A percentile compares a stretch with the other conserved stretches of the same genome.
These are phyloP conservation scores for Ascochyta clinopodiicola DNA, from an alignment of 2,329 filamentous ascomycete species.

Conservation along the genomic window DNA sequence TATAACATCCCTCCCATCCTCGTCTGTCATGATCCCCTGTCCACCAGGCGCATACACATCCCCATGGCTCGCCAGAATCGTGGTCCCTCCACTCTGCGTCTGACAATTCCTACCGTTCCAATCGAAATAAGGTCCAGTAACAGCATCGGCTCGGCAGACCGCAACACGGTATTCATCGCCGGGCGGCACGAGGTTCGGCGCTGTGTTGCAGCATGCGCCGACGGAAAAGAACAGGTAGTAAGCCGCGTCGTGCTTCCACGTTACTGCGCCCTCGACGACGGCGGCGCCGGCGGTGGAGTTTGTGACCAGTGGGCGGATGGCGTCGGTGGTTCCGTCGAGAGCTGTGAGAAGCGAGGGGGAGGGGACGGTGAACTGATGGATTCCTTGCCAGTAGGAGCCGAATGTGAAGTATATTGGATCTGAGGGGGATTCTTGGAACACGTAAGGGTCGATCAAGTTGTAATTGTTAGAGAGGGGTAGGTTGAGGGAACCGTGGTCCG, in stretches of 20 bases:
- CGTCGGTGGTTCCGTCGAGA: constrained; percentile 7
- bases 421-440: constrained; percentile 46
- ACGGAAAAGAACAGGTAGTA: constrained; percentile 69
- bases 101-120: constrained; percentile 47
- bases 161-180: constrained; percentile 69
- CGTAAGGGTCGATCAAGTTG: constrained; percentile 59
- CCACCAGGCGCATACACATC: constrained; percentile 46
- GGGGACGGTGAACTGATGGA: constrained; percentile 64
- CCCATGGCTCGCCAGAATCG: constrained; percentile 65
- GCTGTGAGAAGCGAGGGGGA: constrained; percentile 11
- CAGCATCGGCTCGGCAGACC: constrained; percentile 62
- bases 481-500: constrained; percentile 61
- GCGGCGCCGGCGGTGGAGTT: constrained; percentile 28
- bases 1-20: constrained; percentile 23
- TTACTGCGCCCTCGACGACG: constrained; percentile 58
- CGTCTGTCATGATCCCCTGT: constrained; percentile 35
- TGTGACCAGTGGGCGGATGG: constrained; percentile 25
- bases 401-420: constrained; percentile 61
- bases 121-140: constrained; percentile 59
- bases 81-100: constrained; percentile 62
- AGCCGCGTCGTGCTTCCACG: constrained; percentile 57
- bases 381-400: constrained; percentile 70
- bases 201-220: constrained; percentile 65
- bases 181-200: constrained; percentile 51
- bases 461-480: constrained; percentile 43